Conservation (phyloP, 192 early-diverging fungal genomes). For the Kickxella alabastrina region DNA sequence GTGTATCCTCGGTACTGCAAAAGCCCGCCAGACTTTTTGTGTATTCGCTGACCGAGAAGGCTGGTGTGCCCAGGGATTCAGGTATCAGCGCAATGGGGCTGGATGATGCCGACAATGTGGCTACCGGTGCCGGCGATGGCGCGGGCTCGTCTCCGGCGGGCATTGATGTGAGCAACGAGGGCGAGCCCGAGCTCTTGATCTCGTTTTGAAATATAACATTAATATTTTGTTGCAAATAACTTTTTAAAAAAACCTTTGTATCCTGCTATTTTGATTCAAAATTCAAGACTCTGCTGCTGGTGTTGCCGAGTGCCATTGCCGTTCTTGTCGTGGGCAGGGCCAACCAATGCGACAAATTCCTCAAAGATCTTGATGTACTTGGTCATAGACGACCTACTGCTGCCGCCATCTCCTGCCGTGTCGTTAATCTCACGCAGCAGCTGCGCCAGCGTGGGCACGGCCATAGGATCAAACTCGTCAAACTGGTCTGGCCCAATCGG, state of each 20-base stretch:
- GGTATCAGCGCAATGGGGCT: conserved; percentile 3
- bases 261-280: conserved; percentile 6
- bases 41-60: conserved; percentile 34
- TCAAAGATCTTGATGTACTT: conserved; percentile 64
- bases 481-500: conserved; percentile 76
- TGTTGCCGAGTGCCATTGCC: neutral
- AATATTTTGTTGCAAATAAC: neutral
- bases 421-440: conserved; percentile 65
- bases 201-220: conserved; percentile 16
- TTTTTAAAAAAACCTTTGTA: neutral
- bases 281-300: conserved; percentile 29
- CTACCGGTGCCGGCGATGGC: conserved; percentile 5
- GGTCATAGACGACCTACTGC: conserved; percentile 51
- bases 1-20: conserved; percentile 93
- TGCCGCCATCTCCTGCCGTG: conserved; percentile 29
- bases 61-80: conserved; percentile 28
- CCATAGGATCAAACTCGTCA: conserved; percentile 78
- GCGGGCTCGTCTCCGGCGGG: neutral
- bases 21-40: conserved; percentile 79
- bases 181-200: conserved; percentile 51
- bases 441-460: conserved; percentile 67
- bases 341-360: conserved; percentile 55
- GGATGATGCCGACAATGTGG: conserved; percentile 6
- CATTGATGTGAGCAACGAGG: conserved; percentile 23
- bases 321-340: conserved; percentile 1